Conservation (phyloP, 2,329 filamentous ascomycete species). For the Alternaria atra region DNA sequence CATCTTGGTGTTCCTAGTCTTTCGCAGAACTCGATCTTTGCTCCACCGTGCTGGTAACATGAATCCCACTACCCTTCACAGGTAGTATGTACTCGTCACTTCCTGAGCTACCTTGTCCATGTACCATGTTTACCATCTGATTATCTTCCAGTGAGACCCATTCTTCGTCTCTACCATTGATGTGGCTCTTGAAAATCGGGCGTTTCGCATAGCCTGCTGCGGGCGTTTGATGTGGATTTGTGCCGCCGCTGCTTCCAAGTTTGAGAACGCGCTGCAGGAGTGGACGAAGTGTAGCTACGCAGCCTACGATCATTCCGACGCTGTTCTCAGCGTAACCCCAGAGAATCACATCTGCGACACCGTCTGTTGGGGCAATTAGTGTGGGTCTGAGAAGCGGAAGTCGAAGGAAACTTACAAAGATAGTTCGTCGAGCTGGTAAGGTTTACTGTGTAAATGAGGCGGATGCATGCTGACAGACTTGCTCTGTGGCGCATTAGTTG, state of each 20-base stretch:
- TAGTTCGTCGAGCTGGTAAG: conserved; percentile 12
- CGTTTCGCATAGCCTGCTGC: conserved; percentile 11
- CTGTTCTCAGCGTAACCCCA: conserved; percentile 18
- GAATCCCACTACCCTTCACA: conserved; percentile 6
- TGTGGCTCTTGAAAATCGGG: conserved; percentile 9
- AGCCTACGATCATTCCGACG: conserved; percentile 16
- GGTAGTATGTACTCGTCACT: conserved; percentile 14
- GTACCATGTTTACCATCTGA: conserved; percentile 13
- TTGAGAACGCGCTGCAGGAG: conserved; percentile 15
- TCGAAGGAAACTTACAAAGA: conserved; percentile 7
- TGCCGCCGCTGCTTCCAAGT: conserved; percentile 11
- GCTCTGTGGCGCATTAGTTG: conserved; percentile 7
- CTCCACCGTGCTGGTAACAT: conserved; percentile 14
- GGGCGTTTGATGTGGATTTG: conserved; percentile 7
- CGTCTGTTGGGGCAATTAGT: conserved; percentile 1
- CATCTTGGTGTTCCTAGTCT: too few relatives aligned
- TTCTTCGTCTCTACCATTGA: conserved; percentile 14
- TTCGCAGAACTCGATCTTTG: conserved; percentile 6
- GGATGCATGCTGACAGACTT: conserved; percentile 18
- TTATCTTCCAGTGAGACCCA: conserved; percentile 13
- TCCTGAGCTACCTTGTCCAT: conserved; percentile 7
- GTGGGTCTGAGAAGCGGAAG: not conserved
- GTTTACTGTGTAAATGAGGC: conserved; percentile 15
- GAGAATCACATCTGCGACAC: conserved; percentile 13
- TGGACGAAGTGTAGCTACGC: conserved; percentile 16